phyloP scores from a whole-genome alignment of 78 protist genomes.

The Dictyostelium citrinum region DNA sequence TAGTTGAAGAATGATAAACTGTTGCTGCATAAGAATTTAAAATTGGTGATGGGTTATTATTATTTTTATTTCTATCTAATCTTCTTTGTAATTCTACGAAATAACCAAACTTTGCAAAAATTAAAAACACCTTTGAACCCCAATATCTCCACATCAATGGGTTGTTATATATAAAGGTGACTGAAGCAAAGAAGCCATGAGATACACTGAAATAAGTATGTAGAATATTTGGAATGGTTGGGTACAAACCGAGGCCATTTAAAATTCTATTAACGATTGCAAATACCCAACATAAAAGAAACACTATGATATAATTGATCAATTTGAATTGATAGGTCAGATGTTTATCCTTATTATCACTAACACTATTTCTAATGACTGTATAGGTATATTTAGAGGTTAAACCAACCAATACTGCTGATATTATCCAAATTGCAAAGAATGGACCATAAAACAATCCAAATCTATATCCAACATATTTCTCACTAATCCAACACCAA shows the following conservation, averaged over 20 bases:
- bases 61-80: slow-evolving; percentile 38
- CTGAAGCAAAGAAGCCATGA: slow-evolving; percentile 45
- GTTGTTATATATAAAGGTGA: slow-evolving; percentile 35
- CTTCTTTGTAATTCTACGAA: neutral
- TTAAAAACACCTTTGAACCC: slow-evolving; percentile 2
- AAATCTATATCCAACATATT: slow-evolving; percentile 17
- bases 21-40: neutral
- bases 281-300: slow-evolving; percentile 54
- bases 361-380: slow-evolving; percentile 28
- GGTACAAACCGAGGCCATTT: neutral
- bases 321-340: slow-evolving; percentile 49
- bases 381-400: slow-evolving; percentile 25
- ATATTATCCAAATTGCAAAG: slow-evolving; percentile 11
- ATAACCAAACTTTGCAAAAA: slow-evolving; percentile 17
- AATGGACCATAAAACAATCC: slow-evolving; percentile 37
- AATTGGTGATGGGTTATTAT: slow-evolving; percentile 63
- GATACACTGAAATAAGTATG: slow-evolving; percentile 45
- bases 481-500: slow-evolving; percentile 65
- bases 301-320: slow-evolving; percentile 59
- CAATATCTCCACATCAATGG: slow-evolving; percentile 60
- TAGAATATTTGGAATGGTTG: neutral
- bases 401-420: slow-evolving; percentile 41
- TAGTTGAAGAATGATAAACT: neutral
- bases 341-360: slow-evolving; percentile 52
- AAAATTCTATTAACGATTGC: slow-evolving; percentile 54